Evolutionary conservation across 2,329 filamentous ascomycete genomes (phyloP).

Genomic region (Chaetothyriales sp.): DNA sequence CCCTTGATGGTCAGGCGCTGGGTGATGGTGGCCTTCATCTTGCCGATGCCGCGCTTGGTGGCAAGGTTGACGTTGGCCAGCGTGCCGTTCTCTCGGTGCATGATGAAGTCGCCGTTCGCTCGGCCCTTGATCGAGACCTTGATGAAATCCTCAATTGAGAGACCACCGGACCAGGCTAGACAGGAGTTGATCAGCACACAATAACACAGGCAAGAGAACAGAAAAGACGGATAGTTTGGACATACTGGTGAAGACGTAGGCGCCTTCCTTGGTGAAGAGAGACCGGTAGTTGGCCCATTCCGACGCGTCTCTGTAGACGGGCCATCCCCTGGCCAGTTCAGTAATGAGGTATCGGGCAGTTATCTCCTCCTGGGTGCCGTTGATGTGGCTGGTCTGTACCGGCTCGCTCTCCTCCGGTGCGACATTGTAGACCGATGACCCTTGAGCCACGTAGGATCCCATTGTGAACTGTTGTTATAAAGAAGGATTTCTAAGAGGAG

Average conservation of each 20-base stretch:
- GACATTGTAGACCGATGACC: conserved; percentile 14
- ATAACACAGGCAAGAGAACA: background rate
- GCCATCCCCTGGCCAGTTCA: conserved; percentile 41
- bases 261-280: conserved; percentile 31
- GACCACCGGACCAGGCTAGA: conserved; percentile 35
- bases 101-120: conserved; percentile 38
- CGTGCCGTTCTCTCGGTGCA: conserved; percentile 40
- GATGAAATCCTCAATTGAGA: conserved; percentile 34
- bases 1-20: conserved; percentile 31
- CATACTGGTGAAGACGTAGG: conserved; percentile 37
- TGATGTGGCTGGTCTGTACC: conserved; percentile 26
- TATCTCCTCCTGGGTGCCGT: conserved; percentile 28
- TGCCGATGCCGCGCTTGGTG: conserved; percentile 32
- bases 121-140: conserved; percentile 36
- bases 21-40: conserved; percentile 42
- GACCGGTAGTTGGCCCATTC: conserved; percentile 40
- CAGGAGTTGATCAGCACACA: conserved; percentile 3
- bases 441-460: background rate
- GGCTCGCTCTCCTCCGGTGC: conserved; percentile 15
- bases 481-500: background rate
- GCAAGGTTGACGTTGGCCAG: conserved; percentile 30
- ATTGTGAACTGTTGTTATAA: background rate
- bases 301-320: conserved; percentile 38
- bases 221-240: too few relatives aligned
- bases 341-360: conserved; percentile 33